Evolutionary conservation across 768 basidiomycete species (phyloP), one percentile per base, ranked within the genome.

Genomic region (Rhodosporidiobolus sp.): DNA sequence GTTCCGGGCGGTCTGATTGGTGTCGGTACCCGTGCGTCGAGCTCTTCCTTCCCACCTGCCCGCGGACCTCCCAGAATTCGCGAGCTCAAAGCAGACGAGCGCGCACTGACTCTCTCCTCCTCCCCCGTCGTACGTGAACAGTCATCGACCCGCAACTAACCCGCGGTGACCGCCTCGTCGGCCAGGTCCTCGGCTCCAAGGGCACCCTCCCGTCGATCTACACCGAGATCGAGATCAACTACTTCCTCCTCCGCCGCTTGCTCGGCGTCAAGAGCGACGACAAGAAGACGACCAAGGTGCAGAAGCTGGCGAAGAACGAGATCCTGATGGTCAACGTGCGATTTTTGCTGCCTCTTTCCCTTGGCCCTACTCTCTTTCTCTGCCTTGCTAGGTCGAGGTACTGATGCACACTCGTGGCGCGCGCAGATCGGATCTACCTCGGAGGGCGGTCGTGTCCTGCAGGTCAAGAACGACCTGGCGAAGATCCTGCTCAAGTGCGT

Each of bases 231-330:
- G 92, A 94, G 82, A 93, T 94, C 80, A 90, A 88, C 77, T 85
- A 94, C 77, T 99, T 97, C 89, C 84, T 98, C 45, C 89, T 99
- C 46, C 91, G 96, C 71, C 88, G 96, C 70, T 83, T 98, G 65
- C 87, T 98, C n/a, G 95, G 96, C 80, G 96, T 99, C 73, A 94
- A 94, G 82, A 93, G 94, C 32, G 95, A 97, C 82, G 96, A 98
- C 84, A 96, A 94, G 85, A 99, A 97, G 81, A 92, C 94, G 81
- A 96, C 96, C 30, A 99, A 94, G 82, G 81, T 82, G 32, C 85
- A 91, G 64, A 96, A 96, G 81, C 86, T 96, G 56, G 86, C 87
- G 69, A 95, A 95, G 83, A 90, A 89, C 82, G 94, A 96, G 82
- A 85, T 94, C 4, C 83, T 97, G 5, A 86, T 98, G 72, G 94